Percentiles rank a stretch among this genome's conserved stretches.
These are phyloP conservation scores for Sungouiozyma ichnusensis DNA, from an alignment of 805 yeast species.

Conservation along the genomic window DNA sequence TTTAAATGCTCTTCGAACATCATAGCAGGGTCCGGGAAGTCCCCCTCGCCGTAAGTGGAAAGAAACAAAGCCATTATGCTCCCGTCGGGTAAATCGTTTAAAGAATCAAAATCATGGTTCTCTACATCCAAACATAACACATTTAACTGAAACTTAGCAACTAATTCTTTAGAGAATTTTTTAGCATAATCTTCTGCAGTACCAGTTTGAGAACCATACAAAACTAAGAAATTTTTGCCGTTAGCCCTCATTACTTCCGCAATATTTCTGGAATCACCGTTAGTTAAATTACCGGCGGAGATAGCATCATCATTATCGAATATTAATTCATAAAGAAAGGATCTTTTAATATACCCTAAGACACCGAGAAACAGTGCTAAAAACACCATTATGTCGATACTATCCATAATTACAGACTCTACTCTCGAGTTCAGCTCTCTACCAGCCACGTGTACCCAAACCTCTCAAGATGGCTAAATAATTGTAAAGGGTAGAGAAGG, in stretches of 20 bases:
- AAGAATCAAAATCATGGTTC: slow-evolving; percentile 73
- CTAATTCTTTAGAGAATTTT: slow-evolving; percentile 80
- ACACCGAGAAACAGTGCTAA: slow-evolving; percentile 51
- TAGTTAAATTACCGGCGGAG: slow-evolving; percentile 19
- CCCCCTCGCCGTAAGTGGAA: slow-evolving; percentile 98
- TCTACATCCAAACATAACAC: slow-evolving; percentile 84
- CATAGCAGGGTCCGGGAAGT: slow-evolving; percentile 87
- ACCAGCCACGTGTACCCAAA: background rate
- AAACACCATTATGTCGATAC: slow-evolving; percentile 58
- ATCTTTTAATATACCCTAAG: background rate
- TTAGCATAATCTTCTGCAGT: slow-evolving; percentile 96
- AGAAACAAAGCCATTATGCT: slow-evolving; percentile 56
- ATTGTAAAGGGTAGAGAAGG: no score
- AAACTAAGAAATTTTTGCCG: slow-evolving; percentile 65
- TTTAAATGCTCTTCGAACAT: slow-evolving; percentile 59
- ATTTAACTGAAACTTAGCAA: slow-evolving; percentile 68
- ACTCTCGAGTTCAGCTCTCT: no score
- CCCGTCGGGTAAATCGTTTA: slow-evolving; percentile 46
- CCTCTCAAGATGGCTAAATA: no score
- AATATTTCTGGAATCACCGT: slow-evolving; percentile 44
- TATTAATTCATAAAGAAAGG: slow-evolving; percentile 21
- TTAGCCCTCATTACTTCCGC: slow-evolving; percentile 46
- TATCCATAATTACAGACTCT: slow-evolving; percentile 38
- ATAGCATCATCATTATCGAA: slow-evolving; percentile 30
- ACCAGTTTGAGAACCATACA: slow-evolving; percentile 95